Evolutionary conservation across 1,284 basidiomycete genomes (phyloP).

Genomic region (Sanghuangporus weigelae): DNA sequence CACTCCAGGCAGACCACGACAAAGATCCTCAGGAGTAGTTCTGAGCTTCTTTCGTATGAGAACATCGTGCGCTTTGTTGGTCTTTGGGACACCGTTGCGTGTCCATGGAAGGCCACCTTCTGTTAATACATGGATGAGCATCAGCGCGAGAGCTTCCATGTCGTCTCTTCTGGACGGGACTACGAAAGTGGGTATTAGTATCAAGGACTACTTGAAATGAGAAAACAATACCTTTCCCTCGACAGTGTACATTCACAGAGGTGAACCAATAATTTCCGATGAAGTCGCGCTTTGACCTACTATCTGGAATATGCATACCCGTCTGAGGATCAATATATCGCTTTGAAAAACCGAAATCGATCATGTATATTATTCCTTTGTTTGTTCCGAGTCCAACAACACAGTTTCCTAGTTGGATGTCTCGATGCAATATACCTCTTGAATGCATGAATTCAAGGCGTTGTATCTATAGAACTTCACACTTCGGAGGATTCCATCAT

Average conservation of each 20-base stretch:
- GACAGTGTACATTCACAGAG: slow-evolving; percentile 70
- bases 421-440: slow-evolving; percentile 65
- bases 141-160: slow-evolving; percentile 66
- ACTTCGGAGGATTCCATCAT: neutral
- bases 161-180: slow-evolving; percentile 73
- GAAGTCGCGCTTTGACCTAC: slow-evolving; percentile 60
- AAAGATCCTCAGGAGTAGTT: slow-evolving; percentile 60
- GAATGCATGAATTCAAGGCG: slow-evolving; percentile 68
- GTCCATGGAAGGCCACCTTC: slow-evolving; percentile 73
- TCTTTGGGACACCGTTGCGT: slow-evolving; percentile 67
- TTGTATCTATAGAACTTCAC: slow-evolving; percentile 44
- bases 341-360: slow-evolving; percentile 79
- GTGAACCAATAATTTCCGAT: slow-evolving; percentile 79
- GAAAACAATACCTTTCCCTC: slow-evolving; percentile 51
- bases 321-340: slow-evolving; percentile 62
- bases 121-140: slow-evolving; percentile 73
- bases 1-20: slow-evolving; percentile 57
- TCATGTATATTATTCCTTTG: slow-evolving; percentile 67
- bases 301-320: slow-evolving; percentile 60
- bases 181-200: slow-evolving; percentile 24
- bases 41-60: slow-evolving; percentile 56
- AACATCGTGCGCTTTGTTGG: slow-evolving; percentile 51
- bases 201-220: neutral
- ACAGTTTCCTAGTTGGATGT: slow-evolving; percentile 74
- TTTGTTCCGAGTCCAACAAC: slow-evolving; percentile 53